These are phyloP conservation scores for Fusarium coffeatum DNA, from an alignment of 2,329 filamentous ascomycete genomes.

Conservation along the genomic window DNA sequence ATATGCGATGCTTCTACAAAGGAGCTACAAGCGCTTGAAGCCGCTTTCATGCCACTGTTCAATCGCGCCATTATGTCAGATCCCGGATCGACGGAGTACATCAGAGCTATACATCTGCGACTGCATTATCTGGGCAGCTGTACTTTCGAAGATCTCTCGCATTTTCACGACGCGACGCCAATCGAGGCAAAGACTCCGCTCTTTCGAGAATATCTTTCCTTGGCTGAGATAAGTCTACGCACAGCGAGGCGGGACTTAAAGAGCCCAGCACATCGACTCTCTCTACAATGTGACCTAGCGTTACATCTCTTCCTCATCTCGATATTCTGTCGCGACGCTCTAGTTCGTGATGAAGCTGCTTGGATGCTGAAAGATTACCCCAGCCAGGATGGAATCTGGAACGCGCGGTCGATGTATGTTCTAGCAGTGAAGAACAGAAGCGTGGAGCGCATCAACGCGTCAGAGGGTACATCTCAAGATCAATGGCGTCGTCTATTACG, in stretches of 20 bases:
- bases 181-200: conserved; percentile 43
- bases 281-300: conserved; percentile 47
- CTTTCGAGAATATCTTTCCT: conserved; percentile 51
- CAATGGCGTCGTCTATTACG: conserved; percentile 51
- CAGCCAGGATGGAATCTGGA: conserved; percentile 51
- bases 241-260: conserved; percentile 18
- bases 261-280: conserved; percentile 36
- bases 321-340: conserved; percentile 49
- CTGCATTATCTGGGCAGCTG: conserved; percentile 46
- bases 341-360: conserved; percentile 49
- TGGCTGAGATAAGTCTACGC: conserved; percentile 46
- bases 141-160: conserved; percentile 46
- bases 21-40: conserved; percentile 39
- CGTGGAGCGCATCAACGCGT: conserved; percentile 46
- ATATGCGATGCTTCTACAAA: conserved; percentile 20
- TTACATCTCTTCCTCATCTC: conserved; percentile 42
- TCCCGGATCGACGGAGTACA: conserved; percentile 43
- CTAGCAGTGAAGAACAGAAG: conserved; percentile 44
- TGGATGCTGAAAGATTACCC: conserved; percentile 51
- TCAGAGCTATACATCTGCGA: conserved; percentile 50
- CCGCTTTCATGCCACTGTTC: conserved; percentile 51
- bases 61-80: conserved; percentile 46
- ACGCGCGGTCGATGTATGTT: conserved; percentile 44
- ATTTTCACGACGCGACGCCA: conserved; percentile 39
- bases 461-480: conserved; percentile 45